A percentile compares a stretch with the other conserved stretches of the same genome.
Conservation (phyloP, 140 eudicot genomes). For the Senecio squalidus region DNA sequence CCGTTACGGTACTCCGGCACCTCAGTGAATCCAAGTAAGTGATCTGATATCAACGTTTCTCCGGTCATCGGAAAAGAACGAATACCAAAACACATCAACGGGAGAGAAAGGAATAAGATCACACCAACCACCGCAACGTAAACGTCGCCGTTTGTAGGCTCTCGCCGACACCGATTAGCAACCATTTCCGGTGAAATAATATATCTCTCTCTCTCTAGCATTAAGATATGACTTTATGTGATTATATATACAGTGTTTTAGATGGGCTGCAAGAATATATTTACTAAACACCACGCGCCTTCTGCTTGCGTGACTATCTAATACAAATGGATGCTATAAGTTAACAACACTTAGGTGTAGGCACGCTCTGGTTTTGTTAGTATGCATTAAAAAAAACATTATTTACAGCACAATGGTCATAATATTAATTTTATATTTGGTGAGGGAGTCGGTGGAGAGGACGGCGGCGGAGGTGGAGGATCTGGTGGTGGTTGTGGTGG, state of each 20-base stretch:
- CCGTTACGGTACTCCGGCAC: conserved; percentile 34
- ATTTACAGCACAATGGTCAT: too few relatives aligned
- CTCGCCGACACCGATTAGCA: conserved; percentile 4
- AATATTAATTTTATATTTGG: too few relatives aligned
- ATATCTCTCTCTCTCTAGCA: neutral
- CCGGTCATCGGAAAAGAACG: conserved; percentile 39
- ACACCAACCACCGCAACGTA: neutral
- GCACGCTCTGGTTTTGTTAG: too few relatives aligned
- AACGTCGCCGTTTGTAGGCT: conserved; percentile 13
- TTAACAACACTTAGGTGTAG: too few relatives aligned
- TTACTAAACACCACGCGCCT: conserved; percentile 5
- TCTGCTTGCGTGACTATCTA: neutral
- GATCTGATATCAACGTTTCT: neutral
- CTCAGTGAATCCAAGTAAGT: conserved; percentile 31
- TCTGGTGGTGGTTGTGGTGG: too few relatives aligned
- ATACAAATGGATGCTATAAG: too few relatives aligned
- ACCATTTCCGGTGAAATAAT: conserved; percentile 20
- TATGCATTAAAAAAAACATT: too few relatives aligned
- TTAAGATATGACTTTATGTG: conserved; percentile 4
- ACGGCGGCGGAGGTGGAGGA: too few relatives aligned
- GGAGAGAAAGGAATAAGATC: conserved; percentile 22
- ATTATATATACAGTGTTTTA: conserved; percentile 4
- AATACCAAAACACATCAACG: conserved; percentile 28
- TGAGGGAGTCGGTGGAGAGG: too few relatives aligned
- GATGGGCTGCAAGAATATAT: neutral